Percentiles rank a stretch among this genome's conserved stretches.
Evolutionary conservation across 495 filamentous ascomycete species (phyloP).

Genomic region (Viridothelium virens): DNA sequence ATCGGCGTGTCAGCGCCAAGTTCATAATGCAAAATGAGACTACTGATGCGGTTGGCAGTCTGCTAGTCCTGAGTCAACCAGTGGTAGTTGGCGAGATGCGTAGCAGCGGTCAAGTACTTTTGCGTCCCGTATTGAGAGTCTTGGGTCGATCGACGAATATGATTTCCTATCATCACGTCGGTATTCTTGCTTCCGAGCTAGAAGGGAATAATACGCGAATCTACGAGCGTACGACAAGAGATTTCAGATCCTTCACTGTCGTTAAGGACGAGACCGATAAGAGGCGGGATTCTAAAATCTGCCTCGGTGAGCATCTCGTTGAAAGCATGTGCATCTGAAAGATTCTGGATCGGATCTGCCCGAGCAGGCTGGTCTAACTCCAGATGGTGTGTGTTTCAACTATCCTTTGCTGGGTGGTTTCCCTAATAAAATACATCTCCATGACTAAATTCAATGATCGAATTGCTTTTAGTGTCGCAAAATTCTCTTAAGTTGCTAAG

Average conservation of each 20-base stretch:
- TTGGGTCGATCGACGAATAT: background rate
- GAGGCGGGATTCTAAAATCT: background rate
- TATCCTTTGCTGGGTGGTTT: no score
- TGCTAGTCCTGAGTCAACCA: slow-evolving; percentile 16
- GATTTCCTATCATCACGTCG: background rate
- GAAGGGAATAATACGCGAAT: background rate
- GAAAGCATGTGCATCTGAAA: no score
- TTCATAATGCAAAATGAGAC: slow-evolving; percentile 19
- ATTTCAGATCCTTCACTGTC: background rate
- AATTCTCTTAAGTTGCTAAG: no score
- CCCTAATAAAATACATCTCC: no score
- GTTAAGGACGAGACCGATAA: background rate
- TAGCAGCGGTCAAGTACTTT: slow-evolving; percentile 23
- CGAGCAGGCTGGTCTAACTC: no score
- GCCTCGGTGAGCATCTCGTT: no score
- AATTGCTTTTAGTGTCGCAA: no score
- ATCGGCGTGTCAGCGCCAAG: slow-evolving; percentile 23
- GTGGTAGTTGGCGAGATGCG: slow-evolving; percentile 23
- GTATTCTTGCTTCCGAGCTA: background rate
- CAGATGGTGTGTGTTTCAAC: no score
- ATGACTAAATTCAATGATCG: no score
- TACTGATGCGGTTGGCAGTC: background rate
- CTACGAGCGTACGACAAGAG: background rate
- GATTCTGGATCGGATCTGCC: no score
- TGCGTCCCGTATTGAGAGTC: background rate